Percentiles rank a stretch among this genome's conserved stretches.
phyloP scores from a whole-genome alignment of 306 rosid species.

The Cicer judaicum region DNA sequence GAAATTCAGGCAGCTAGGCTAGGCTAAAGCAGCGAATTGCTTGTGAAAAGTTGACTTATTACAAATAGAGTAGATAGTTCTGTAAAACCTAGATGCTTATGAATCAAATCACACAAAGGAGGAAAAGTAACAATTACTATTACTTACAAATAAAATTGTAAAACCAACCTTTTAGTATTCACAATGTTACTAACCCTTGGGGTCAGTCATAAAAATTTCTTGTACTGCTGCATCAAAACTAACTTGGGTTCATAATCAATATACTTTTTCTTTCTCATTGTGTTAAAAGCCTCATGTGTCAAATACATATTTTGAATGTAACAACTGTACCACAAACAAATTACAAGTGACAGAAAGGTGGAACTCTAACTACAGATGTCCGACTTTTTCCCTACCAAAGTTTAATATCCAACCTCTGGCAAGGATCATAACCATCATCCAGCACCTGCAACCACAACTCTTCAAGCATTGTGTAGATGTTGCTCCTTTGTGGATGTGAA shows the following conservation, averaged over 20 bases:
- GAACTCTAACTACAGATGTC: not conserved
- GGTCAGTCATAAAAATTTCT: slow-evolving; percentile 24
- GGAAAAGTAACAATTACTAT: not conserved
- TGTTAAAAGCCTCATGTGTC: slow-evolving; percentile 4
- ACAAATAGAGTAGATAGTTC: not conserved
- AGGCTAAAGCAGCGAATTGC: too few relatives aligned
- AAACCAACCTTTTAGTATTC: slow-evolving; percentile 4
- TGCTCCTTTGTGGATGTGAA: slow-evolving; percentile 65
- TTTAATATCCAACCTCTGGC: slow-evolving; percentile 45
- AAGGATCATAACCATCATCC: slow-evolving; percentile 62
- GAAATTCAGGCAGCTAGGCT: too few relatives aligned
- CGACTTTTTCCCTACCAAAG: slow-evolving; percentile 11
- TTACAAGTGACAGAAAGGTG: not conserved
- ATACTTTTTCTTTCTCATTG: not conserved
- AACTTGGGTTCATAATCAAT: slow-evolving; percentile 8
- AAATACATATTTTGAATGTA: not conserved
- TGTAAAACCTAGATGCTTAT: not conserved
- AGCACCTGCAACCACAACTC: slow-evolving; percentile 69
- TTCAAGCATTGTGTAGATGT: slow-evolving; percentile 61
- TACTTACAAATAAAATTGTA: not conserved
- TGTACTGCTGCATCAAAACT: slow-evolving; percentile 4
- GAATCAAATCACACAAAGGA: not conserved
- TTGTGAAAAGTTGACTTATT: not conserved
- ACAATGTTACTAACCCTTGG: not conserved
- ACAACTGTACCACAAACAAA: slow-evolving; percentile 12